A percentile compares a stretch with the other conserved stretches of the same genome.
Evolutionary conservation across 2,329 filamentous ascomycete species (phyloP).

Genomic region (Fusarium tjaetaba): DNA sequence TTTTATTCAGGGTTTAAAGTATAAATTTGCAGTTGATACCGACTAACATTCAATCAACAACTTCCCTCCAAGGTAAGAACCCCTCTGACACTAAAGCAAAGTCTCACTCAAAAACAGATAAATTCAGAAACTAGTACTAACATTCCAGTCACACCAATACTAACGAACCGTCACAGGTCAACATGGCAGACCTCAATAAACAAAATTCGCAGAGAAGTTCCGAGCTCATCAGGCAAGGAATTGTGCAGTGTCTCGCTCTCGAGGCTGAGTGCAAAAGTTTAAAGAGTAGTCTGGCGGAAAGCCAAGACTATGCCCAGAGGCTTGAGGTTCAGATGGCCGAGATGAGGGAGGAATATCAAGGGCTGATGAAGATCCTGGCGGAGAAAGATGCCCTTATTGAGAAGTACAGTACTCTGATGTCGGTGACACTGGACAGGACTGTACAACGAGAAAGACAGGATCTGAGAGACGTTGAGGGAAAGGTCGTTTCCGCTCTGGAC

Average conservation of each 20-base stretch:
- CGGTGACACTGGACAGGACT: fast-evolving
- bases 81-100: fast-evolving
- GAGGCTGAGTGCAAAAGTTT: neutral
- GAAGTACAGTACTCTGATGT: fast-evolving
- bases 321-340: fast-evolving
- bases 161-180: fast-evolving
- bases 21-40: neutral
- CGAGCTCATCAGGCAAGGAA: neutral
- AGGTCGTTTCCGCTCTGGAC: fast-evolving
- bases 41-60: too few relatives aligned
- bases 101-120: too few relatives aligned
- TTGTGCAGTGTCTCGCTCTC: fast-evolving
- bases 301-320: fast-evolving
- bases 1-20: fast-evolving
- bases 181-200: neutral
- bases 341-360: neutral
- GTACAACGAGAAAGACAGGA: fast-evolving
- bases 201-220: too few relatives aligned
- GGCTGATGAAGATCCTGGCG: fast-evolving
- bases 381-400: neutral
- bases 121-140: fast-evolving
- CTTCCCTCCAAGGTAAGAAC: too few relatives aligned
- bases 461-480: fast-evolving
- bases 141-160: fast-evolving
- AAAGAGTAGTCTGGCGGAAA: fast-evolving